Percentiles rank a stretch among this genome's conserved stretches.
Evolutionary conservation across 805 yeast species (phyloP).

Genomic region (Metschnikowia lachancei): DNA sequence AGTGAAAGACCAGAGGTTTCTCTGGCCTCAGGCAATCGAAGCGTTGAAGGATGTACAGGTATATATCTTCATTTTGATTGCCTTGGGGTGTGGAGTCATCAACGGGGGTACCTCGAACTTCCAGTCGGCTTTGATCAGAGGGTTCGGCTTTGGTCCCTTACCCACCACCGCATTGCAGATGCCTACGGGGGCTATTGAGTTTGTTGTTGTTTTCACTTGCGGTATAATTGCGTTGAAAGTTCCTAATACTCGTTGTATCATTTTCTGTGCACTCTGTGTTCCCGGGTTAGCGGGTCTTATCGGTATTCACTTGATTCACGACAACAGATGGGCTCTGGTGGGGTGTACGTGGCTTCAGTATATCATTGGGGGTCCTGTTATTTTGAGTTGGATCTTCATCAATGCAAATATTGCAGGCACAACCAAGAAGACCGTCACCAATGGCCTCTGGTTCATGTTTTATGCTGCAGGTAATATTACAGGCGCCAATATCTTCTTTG

Average conservation of each 20-base stretch:
- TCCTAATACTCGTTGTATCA: constrained; percentile 20
- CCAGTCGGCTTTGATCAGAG: constrained; percentile 21
- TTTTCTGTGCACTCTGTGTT: constrained; percentile 18
- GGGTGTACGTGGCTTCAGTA: constrained; percentile 13
- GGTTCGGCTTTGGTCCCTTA: constrained; percentile 23
- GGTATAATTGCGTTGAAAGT: constrained; percentile 19
- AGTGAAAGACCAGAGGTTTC: constrained; percentile 17
- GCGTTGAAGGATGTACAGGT: constrained; percentile 21
- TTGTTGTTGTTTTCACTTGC: constrained; percentile 20
- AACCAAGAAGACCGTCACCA: constrained; percentile 66
- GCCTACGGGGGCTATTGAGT: constrained; percentile 25
- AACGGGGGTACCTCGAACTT: constrained; percentile 25
- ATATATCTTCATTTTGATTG: constrained; percentile 20
- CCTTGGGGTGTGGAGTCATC: constrained; percentile 21
- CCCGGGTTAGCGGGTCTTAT: constrained; percentile 23
- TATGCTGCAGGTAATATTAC: constrained; percentile 65
- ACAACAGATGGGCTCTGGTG: constrained; percentile 17
- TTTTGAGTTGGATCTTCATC: constrained; percentile 13
- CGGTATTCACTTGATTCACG: constrained; percentile 6
- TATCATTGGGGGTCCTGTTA: constrained; percentile 15
- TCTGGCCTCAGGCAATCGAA: constrained; percentile 18
- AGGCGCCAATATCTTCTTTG: constrained; percentile 67
- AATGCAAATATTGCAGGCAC: constrained; percentile 60
- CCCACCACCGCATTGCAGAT: constrained; percentile 23
- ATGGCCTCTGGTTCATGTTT: constrained; percentile 53